Evolutionary conservation across 768 basidiomycete genomes (phyloP), one percentile per base, ranked within the genome.

Genomic region (Boletus rufocinnamomeus): DNA sequence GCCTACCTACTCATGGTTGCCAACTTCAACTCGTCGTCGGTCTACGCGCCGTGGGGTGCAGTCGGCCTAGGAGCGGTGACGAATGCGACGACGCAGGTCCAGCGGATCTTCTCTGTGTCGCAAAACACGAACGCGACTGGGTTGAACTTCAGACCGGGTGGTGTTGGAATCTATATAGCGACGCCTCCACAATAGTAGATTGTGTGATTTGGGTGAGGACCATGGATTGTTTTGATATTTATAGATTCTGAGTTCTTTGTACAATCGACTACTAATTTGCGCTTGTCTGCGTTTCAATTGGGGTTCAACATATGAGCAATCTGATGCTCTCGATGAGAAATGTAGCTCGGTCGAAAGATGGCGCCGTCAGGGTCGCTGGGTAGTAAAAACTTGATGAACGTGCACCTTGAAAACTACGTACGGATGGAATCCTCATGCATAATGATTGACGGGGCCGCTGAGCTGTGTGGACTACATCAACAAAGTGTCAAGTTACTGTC

Each of bases 121-220:
- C 62, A 66, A 51, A 57, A 49, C 13, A 58, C 59, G 10, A 69
- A 69, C 6, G 50, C 23, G 23, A 74, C 60, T 2, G 71, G 69
- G 14, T 46, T 72, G 10, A 64, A 61, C 41, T 60, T 59, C 23
- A 7, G 14, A 11, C 54, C 60, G 3, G 63, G 56, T 6, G 66
- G 66, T 1, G 28, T 70, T 28, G 69, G 70, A 13, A 61, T 71
- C 28, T 71, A 71, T 23, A 61, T 53, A 1, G 61, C 44, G 40
- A 62, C 62, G n/a, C 63, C 50, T 7, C 51, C 44, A 0, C 1
- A 32, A 21, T 49, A 13, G 5, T 53, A 53, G 10, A 10, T 34
- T 30, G 8, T 21, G 7, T 4, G n/a, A 14, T 21, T 14, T 32
- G 28, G 4, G 9, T n/a, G 13, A 8, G 27, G 25, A 7, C 17